phyloP scores from a whole-genome alignment of 2,329 filamentous ascomycete species.

The Didymella segeticola region DNA sequence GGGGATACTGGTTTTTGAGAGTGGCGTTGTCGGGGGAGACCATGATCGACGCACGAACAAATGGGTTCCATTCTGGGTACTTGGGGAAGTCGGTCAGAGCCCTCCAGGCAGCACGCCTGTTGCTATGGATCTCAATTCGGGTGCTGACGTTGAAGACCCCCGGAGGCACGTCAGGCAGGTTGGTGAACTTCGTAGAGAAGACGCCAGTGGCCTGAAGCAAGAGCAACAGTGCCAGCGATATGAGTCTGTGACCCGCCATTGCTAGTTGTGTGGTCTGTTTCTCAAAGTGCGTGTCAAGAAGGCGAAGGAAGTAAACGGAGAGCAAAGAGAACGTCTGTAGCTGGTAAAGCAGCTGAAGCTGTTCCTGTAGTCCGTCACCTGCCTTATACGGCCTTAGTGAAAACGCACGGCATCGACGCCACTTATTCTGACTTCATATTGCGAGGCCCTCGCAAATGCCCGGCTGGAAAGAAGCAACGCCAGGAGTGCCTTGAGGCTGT shows the following conservation, averaged over 20 bases:
- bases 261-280: not conserved
- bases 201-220: slow-evolving; percentile 3
- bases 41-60: slow-evolving; percentile 37
- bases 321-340: not conserved
- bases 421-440: not conserved
- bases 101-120: slow-evolving; percentile 31
- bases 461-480: not conserved
- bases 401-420: no score
- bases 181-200: slow-evolving; percentile 23
- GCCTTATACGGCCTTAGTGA: no score
- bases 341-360: not conserved
- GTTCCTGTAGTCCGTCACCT: not conserved
- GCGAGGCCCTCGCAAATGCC: not conserved
- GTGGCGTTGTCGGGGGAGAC: slow-evolving; percentile 27
- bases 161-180: slow-evolving; percentile 33
- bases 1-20: slow-evolving; percentile 32
- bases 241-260: not conserved
- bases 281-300: not conserved
- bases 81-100: slow-evolving; percentile 35
- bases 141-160: slow-evolving; percentile 40
- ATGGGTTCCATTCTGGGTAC: slow-evolving; percentile 44
- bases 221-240: slow-evolving; percentile 2
- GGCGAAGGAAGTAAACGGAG: no score
- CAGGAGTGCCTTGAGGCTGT: not conserved
- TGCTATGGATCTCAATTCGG: slow-evolving; percentile 35